These are phyloP conservation scores for Danielia reshetovae DNA, from an alignment of 805 yeast genomes.

Conservation along the genomic window DNA sequence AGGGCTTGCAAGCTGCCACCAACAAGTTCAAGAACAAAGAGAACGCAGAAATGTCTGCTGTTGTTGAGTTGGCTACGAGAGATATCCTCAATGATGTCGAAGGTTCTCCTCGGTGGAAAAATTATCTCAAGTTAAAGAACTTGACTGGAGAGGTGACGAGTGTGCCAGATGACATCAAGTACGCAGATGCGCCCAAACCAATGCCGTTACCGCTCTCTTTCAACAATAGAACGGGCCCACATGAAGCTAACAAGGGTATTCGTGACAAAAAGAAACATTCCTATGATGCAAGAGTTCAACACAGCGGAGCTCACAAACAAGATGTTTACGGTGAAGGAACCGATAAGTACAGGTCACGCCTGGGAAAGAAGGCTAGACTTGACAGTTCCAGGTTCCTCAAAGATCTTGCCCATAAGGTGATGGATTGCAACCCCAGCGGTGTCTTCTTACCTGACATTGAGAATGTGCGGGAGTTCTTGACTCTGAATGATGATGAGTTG, in stretches of 20 bases:
- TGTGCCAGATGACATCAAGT: constrained; percentile 21
- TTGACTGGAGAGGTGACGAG: constrained; percentile 5
- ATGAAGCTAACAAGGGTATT: constrained; percentile 75
- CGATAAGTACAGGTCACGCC: constrained; percentile 54
- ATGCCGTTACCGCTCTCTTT: constrained; percentile 54
- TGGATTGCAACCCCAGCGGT: constrained; percentile 28
- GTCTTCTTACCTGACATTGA: constrained; percentile 53
- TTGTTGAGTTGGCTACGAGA: constrained; percentile 72
- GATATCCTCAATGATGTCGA: constrained; percentile 50
- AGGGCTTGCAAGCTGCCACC: constrained; percentile 45
- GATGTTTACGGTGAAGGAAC: constrained; percentile 78
- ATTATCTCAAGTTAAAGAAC: constrained; percentile 18
- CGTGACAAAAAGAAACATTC: constrained; percentile 80
- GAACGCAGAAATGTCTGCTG: constrained; percentile 48
- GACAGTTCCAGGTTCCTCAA: constrained; percentile 53
- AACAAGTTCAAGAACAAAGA: constrained; percentile 33
- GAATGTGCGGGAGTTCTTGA: constrained; percentile 54
- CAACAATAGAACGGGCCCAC: constrained; percentile 77
- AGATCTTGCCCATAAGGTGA: constrained; percentile 51
- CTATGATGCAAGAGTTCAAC: constrained; percentile 74
- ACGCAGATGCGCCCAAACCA: constrained; percentile 26
- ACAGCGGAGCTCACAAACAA: constrained; percentile 55
- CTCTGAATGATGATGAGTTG: constrained; percentile 38
- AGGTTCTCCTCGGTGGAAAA: constrained; percentile 49
- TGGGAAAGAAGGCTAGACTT: constrained; percentile 46